Evolutionary conservation across 371 early-diverging fungal species (phyloP).

Genomic region (Coemansia sp.): DNA sequence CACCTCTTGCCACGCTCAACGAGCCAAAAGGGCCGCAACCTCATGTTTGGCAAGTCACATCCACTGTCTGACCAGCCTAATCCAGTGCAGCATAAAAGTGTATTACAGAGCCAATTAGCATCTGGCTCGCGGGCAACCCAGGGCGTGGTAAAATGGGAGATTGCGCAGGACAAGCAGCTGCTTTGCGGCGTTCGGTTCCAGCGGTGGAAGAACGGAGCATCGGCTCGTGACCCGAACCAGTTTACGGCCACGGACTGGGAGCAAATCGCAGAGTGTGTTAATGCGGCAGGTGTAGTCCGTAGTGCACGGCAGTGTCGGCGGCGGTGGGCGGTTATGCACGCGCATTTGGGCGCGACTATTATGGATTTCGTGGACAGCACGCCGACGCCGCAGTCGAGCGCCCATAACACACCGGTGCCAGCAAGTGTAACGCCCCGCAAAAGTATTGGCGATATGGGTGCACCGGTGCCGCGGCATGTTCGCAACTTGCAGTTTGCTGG

Average conservation of each 20-base stretch:
- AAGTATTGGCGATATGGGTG: background rate
- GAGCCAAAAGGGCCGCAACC: conserved; percentile 28
- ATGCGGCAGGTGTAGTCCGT: conserved; percentile 18
- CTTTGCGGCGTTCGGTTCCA: conserved; percentile 38
- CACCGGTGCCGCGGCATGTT: conserved; percentile 10
- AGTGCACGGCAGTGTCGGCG: conserved; percentile 45
- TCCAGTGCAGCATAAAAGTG: background rate
- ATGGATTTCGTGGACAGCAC: conserved; percentile 48
- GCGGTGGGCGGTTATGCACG: conserved; percentile 48
- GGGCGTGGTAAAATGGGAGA: conserved; percentile 38
- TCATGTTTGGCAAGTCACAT: conserved; percentile 21
- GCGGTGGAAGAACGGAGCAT: conserved; percentile 21
- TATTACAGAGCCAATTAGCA: background rate
- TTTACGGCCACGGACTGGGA: conserved; percentile 41
- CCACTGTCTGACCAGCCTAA: background rate
- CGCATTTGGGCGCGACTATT: conserved; percentile 42
- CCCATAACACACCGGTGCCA: conserved; percentile 21
- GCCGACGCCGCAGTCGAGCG: conserved; percentile 45
- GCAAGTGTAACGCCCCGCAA: conserved; percentile 3
- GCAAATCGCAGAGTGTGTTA: conserved; percentile 22
- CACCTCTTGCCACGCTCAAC: conserved; percentile 10
- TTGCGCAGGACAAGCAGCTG: conserved; percentile 44
- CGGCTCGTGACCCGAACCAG: conserved; percentile 33
- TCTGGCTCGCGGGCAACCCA: background rate
- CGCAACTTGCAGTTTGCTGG: conserved; percentile 30